These are phyloP conservation scores for Penicillium cosmopolitanum DNA, from an alignment of 495 filamentous ascomycete genomes.

Conservation along the genomic window DNA sequence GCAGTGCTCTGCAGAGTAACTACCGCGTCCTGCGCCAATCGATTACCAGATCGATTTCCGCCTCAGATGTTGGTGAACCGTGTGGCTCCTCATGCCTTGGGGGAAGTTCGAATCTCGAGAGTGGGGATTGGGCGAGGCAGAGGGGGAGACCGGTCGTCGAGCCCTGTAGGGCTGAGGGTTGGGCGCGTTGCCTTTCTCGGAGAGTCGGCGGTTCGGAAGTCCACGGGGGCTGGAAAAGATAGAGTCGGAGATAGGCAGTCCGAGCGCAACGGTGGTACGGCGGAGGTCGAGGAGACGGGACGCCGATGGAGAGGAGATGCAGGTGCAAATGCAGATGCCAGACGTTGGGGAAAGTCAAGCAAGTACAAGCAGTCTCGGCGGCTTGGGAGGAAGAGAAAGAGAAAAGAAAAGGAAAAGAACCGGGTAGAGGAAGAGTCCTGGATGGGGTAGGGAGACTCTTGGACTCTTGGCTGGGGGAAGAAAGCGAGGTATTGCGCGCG, in stretches of 20 bases:
- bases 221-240: background rate
- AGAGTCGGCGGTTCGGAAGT: background rate
- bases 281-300: background rate
- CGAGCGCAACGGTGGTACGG: constrained; percentile 4
- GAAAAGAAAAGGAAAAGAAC: constrained; percentile 22
- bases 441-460: background rate
- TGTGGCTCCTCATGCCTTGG: constrained; percentile 39
- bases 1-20: background rate
- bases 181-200: constrained; percentile 10
- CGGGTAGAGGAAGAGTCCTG: constrained; percentile 25
- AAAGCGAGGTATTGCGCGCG: constrained; percentile 19
- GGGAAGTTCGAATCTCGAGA: constrained; percentile 1
- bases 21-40: constrained; percentile 11
- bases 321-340: background rate
- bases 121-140: constrained; percentile 10
- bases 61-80: constrained; percentile 23
- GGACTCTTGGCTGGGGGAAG: constrained; percentile 26
- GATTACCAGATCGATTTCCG: constrained; percentile 33
- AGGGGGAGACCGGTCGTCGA: constrained; percentile 15
- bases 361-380: constrained; percentile 1
- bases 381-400: constrained; percentile 22
- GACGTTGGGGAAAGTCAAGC: constrained; percentile 1
- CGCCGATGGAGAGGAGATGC: background rate
- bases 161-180: constrained; percentile 27
- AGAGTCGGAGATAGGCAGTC: background rate